Percentiles rank a stretch among this genome's conserved stretches.
These are phyloP conservation scores for Acanthamoeba sp. DNA, from an alignment of 208 protist genomes.

Conservation along the genomic window DNA sequence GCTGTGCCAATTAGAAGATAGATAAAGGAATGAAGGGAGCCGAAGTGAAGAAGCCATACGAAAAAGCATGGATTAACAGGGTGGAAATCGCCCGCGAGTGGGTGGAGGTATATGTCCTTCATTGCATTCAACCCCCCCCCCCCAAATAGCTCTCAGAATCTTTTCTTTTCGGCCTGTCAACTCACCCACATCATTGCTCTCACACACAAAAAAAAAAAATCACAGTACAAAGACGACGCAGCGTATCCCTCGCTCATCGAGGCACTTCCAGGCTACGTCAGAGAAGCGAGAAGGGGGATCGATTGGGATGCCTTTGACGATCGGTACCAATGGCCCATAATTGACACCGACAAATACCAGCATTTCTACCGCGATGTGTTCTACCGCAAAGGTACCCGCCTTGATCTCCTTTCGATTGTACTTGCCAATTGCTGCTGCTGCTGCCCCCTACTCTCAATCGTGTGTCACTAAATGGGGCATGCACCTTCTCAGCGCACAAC, in stretches of 20 bases:
- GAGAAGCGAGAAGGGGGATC: slow-evolving; percentile 31
- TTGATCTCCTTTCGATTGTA: too few species aligned
- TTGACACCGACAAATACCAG: slow-evolving; percentile 69
- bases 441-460: too few species aligned
- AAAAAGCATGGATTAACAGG: slow-evolving; percentile 68
- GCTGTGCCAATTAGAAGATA: too few species aligned
- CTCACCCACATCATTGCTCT: too few species aligned
- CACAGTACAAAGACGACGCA: slow-evolving; percentile 57
- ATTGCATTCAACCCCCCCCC: not conserved
- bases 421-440: too few species aligned
- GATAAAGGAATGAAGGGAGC: not conserved
- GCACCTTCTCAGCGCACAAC: slow-evolving; percentile 54
- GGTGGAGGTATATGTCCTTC: not conserved
- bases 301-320: slow-evolving; percentile 41
- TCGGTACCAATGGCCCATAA: slow-evolving; percentile 13
- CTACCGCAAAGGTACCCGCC: not conserved
- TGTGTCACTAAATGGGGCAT: too few species aligned
- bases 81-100: slow-evolving; percentile 57
- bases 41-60: slow-evolving; percentile 38
- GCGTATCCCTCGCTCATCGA: slow-evolving; percentile 49
- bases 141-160: too few species aligned
- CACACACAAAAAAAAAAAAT: not conserved
- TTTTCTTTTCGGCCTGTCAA: too few species aligned
- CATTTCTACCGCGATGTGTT: slow-evolving; percentile 68
- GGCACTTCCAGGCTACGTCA: slow-evolving; percentile 27